Percentiles rank a stretch among this genome's conserved stretches.
Conservation (phyloP, 164 flowering plant genomes). For the Sedum album region DNA sequence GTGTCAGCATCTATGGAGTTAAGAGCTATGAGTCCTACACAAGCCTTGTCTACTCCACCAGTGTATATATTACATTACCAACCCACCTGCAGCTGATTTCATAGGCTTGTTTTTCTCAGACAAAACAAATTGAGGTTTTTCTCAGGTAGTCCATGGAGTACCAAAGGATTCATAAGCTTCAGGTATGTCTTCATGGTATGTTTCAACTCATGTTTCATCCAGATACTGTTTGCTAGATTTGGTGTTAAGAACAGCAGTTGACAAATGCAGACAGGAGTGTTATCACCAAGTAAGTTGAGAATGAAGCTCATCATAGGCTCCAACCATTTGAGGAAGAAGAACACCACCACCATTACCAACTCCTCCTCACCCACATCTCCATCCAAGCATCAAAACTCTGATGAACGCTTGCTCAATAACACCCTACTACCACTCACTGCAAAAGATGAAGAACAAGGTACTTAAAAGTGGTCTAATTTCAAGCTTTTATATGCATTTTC, state of each 20-base stretch:
- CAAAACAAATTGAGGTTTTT: too few species aligned
- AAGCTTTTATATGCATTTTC: background rate
- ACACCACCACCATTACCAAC: background rate
- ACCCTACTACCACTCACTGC: background rate
- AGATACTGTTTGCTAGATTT: too few species aligned
- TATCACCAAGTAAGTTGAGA: constrained; percentile 1
- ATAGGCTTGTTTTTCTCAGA: background rate
- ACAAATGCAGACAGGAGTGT: constrained; percentile 2
- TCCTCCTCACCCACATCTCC: background rate
- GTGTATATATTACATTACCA: too few species aligned
- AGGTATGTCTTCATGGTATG: background rate
- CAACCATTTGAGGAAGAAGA: background rate
- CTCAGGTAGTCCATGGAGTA: background rate
- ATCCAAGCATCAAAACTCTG: background rate
- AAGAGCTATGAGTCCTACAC: too few species aligned
- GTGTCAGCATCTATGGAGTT: too few species aligned
- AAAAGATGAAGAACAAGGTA: background rate
- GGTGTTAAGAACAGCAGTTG: background rate
- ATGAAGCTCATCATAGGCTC: background rate
- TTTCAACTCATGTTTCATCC: too few species aligned
- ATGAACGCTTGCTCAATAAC: background rate
- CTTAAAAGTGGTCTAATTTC: background rate
- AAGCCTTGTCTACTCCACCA: too few species aligned
- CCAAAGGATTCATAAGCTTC: background rate
- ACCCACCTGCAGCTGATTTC: background rate